Evolutionary conservation across 768 basidiomycete genomes (phyloP).

Genomic region (Suillus hirtellus): DNA sequence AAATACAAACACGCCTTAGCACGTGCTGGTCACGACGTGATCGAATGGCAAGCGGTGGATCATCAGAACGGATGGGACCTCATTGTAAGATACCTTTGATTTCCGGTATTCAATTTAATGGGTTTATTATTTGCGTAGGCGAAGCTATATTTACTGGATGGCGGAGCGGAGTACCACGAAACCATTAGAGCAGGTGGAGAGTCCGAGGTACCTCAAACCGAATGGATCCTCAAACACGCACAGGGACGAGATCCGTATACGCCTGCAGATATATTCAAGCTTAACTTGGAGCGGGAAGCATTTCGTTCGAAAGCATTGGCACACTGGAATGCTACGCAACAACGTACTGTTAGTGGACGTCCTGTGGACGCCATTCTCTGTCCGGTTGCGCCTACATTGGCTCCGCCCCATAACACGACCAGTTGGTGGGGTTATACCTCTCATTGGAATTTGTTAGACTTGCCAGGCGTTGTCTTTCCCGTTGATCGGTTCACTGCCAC

Average conservation of each 20-base stretch:
- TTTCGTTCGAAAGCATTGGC: constrained; percentile 41
- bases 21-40: constrained; percentile 52
- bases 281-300: constrained; percentile 44
- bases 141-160: constrained; percentile 52
- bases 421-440: constrained; percentile 53
- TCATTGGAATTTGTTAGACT: constrained; percentile 55
- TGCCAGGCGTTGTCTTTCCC: constrained; percentile 49
- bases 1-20: constrained; percentile 39
- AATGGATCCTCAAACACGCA: constrained; percentile 46
- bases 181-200: constrained; percentile 37
- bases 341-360: constrained; percentile 41
- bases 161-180: constrained; percentile 45
- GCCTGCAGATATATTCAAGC: constrained; percentile 43
- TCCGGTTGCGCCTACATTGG: constrained; percentile 47
- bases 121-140: constrained; percentile 25
- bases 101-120: constrained; percentile 10
- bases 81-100: constrained; percentile 37
- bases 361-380: constrained; percentile 49
- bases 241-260: constrained; percentile 38
- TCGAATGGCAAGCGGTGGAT: constrained; percentile 46
- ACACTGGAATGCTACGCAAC: constrained; percentile 45
- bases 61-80: constrained; percentile 48
- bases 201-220: constrained; percentile 40
- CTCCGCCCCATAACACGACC: constrained; percentile 48
- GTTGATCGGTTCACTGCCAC: constrained; percentile 37